Base-by-base conservation (phyloP, 768 basidiomycete species). In the Suillus paluster region DNA sequence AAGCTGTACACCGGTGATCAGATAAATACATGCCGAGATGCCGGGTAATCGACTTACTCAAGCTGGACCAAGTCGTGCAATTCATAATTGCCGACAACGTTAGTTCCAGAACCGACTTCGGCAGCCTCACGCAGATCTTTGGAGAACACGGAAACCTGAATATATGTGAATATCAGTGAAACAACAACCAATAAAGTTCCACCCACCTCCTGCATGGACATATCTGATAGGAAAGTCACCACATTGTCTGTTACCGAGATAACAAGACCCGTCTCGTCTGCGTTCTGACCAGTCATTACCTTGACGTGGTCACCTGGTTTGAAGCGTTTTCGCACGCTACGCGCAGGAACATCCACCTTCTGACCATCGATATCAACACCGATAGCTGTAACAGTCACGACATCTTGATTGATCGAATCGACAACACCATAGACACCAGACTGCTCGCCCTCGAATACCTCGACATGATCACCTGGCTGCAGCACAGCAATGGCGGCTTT, bases 221-320 rank as follows among this genome's bases (percentile, higher is more conserved):
- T 92, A 73, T 99, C 97, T n/a, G 94, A 97, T 67, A 97, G 77
- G 79, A 99, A 95, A 1, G 97, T 98, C 17, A 99, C 92, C 27
- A 95, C 87, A 57, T 95, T 94, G 68, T 94, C 93, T 5, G 90
- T 82, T 21, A 96, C 90, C 23, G 94, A 90, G 25, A 99, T 91
- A 41, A 99, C 97, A 68, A 99, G 83, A 79, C 97, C 97, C 4
- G 95, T 96, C 75, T 97, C 96, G 69, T 97, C 94, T 9, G 87
- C 86, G 71, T 98, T 97, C 75, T 95, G 89, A 25, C 97, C 97
- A 17, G 89, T 84, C 89, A 99, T 95, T 61, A 99, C 97, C 78
- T 99, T 99, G 77, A 99, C 95, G 70, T 99, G 97, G 77, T 99
- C 97, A 70, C 97, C 97, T 59, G 95, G 85, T 73, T 94, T 95